Base-by-base conservation (phyloP, 345 rosid genomes). In the Geranium brycei region DNA sequence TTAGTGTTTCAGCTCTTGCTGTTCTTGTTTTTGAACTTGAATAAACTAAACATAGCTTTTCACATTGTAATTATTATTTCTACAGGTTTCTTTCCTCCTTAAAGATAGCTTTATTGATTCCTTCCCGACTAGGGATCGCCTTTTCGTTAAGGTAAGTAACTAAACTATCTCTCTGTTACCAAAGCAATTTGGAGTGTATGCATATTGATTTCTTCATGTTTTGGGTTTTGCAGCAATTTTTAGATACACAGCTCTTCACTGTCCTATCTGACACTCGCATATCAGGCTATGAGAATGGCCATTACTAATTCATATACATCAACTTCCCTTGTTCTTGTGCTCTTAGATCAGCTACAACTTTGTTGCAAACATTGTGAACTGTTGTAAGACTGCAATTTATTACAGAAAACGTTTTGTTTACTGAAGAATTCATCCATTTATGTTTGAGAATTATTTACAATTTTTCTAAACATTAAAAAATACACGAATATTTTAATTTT, bases 41-140 rank as follows among this genome's bases (percentile, higher is more conserved):
- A 47, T 0, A 2, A 0, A 47, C 13, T 47, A 6, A 10, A 8
- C 13, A 6, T 8, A 6, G 53, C 11, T 47, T 8, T 13, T 47
- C 13, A 47, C 53, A 47, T 47, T 7, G 13, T 64, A 63, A 55
- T 59, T 60, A 55, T 59, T 60, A 59, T 41, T 35, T 47, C 30
- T 75, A 68, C 86, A 93, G 99, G 99, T 90, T 66, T 93, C 91
- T 58, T 73, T 93, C 75, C 95, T 93, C 65, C 85, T 90, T 64
- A 93, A 90, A 69, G 97, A 93, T 78, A 90, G 96, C 75, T 90
- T 82, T 73, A 77, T 93, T 40, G 99, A 88, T 70, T 93, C 99
- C 28, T 93, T 93, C 76, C 84, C 91, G 53, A 66, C 67, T 61
- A 82, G 80, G 77, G 99, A 93, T 69, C 73, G 83, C 68, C 76